Base-by-base conservation (phyloP, 2,329 filamentous ascomycete species). In the Aspergillus sclerotialis region DNA sequence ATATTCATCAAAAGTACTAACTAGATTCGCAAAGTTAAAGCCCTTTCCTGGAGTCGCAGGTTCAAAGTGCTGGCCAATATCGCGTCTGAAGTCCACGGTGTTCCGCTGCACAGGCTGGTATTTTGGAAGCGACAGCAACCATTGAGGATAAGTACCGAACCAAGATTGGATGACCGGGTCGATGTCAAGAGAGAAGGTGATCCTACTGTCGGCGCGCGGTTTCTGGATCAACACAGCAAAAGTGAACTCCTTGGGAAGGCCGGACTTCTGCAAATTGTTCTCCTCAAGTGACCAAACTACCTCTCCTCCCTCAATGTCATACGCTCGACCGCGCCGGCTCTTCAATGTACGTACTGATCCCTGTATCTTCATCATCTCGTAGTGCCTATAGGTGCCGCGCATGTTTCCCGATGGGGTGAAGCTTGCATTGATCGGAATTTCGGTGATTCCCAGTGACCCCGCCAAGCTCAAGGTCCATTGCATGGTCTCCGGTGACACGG, bases 281-380 rank as follows among this genome's bases (percentile, higher is more conserved):
- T 73, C 69, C 35, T 69, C 65, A 2, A 73, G 53, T 4, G 69
- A 69, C 69, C 68, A 73, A 10, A 72, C 60, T 7, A 71, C 56
- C 40, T 67, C 63, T 2, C 58, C 65, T 28, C 67, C 63, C 30
- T 68, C 63, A 3, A 65, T 47, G 32, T 66, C 62, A 33, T 58
- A 64, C 7, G 56, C 44, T 4, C 43, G 49, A 10, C 58, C 61
- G 5, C 49, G 40, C 5, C 55, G 46, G 29, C 56, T 65, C 27
- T 55, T 56, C 18, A 62, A 38, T 1, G 64, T 65, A 9, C 67
- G 62, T 7, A 63, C 53, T 0, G 67, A 70, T 7, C 67, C 67
- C 44, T 70, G 67, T 16, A 70, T 68, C 32, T 63, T 60, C 63
- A 70, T 68, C 67, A 70, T 70, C 37, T 69, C 65, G 38, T 65